Percentiles rank a stretch among this genome's conserved stretches.
Evolutionary conservation across 1,284 basidiomycete genomes (phyloP).

Genomic region (Ganoderma sinense): DNA sequence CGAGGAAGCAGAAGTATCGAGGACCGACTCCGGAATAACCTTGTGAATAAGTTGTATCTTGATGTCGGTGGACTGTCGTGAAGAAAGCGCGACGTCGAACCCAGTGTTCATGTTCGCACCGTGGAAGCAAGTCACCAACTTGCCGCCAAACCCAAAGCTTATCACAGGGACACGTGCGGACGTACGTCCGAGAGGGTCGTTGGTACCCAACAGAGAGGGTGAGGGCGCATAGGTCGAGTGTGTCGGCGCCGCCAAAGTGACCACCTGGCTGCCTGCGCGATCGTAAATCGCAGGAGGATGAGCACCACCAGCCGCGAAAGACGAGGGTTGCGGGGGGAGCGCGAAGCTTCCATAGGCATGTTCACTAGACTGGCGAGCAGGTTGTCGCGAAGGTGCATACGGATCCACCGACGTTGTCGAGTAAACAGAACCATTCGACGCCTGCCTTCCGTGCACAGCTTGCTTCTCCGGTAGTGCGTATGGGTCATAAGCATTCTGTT

Average conservation of each 20-base stretch:
- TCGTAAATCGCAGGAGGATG: constrained; percentile 23
- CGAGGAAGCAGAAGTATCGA: constrained; percentile 60
- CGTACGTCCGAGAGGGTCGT: constrained; percentile 84
- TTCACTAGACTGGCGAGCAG: constrained; percentile 35
- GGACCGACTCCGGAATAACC: constrained; percentile 71
- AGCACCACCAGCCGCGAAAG: constrained; percentile 11
- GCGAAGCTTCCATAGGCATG: constrained; percentile 27
- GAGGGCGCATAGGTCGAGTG: constrained; percentile 75
- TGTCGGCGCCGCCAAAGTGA: constrained; percentile 49
- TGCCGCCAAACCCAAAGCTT: constrained; percentile 91
- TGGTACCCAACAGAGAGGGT: constrained; percentile 79
- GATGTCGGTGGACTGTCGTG: constrained; percentile 74
- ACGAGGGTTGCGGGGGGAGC: constrained; percentile 18
- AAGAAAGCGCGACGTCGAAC: constrained; percentile 79
- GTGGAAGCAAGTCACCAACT: constrained; percentile 88
- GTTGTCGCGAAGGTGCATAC: constrained; percentile 48
- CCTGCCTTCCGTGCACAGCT: constrained; percentile 48
- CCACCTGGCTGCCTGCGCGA: constrained; percentile 46
- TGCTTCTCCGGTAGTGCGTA: constrained; percentile 32
- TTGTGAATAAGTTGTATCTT: constrained; percentile 74
- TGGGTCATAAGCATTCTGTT: constrained; percentile 29
- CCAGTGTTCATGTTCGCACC: constrained; percentile 72
- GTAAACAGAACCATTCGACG: constrained; percentile 58
- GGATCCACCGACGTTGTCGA: constrained; percentile 50
- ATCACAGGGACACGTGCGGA: constrained; percentile 80